Base-by-base conservation (phyloP, 495 filamentous ascomycete species). In the Bacidia gigantensis region DNA sequence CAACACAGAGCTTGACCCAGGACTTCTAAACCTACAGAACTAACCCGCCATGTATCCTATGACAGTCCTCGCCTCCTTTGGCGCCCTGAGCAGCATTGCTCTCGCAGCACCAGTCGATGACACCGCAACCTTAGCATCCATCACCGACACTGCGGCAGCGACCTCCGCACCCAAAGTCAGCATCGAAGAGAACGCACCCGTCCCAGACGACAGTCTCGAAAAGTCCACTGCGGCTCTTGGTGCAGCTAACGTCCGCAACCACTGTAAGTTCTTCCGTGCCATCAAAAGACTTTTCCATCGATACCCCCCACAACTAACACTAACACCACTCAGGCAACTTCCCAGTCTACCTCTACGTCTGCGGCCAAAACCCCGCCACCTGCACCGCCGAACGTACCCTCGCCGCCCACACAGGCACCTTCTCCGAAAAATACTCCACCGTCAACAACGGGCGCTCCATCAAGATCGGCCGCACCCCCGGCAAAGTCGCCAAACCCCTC, bases 361-460 rank as follows among this genome's bases (percentile, higher is more conserved):
- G 50, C 41, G 32, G n/a, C 14, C 50, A 52, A 46, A 41, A 52
- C 22, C 50, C 50, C 0, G 38, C 50, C 2, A 46, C 11, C 7
- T 52, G 50, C 50, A 42, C 39, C 35, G 2, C 21, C 14, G 25
- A 41, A 9, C 2, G 3, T 20, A 46, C 40, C 3, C 41, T 53
- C 29, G 41, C 42, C 0, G 51, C 51, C 25, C 0, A 38, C 11
- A 9, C 1, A 0, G 51, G 51, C 20, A 53, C 51, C 17, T 47
- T 46, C 43, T 17, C 40, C 2, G 51, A 47, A 18, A 35, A 39
- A 12, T 53, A 47, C 26, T 22, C 17, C 1, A 3, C 0, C 1
- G 3, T 42, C 41, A 38, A 23, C 42, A 46, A 46, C 14, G 51
- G 51, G 17, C 23, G 23, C 25, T 47, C 42, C 25, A 26, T 53